These are phyloP conservation scores for Prototheca cutis DNA, from an alignment of 163 green algal species.

Conservation along the genomic window DNA sequence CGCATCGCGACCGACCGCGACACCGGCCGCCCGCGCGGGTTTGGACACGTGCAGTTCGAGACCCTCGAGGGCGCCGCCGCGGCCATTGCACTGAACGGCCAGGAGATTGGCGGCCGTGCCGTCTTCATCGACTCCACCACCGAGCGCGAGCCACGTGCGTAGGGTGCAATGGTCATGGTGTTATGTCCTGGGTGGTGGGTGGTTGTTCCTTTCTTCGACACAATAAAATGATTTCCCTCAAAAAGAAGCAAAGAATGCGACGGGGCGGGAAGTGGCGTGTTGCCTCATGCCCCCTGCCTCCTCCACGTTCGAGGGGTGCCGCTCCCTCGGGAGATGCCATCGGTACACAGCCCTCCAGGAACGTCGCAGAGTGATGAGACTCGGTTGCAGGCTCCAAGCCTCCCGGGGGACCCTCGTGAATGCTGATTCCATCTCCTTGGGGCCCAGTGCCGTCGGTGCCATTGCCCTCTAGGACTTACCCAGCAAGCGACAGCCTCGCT, in stretches of 20 bases:
- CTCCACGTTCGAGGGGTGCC: background rate
- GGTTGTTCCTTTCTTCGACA: too few relatives aligned
- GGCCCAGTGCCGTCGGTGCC: conserved; percentile 45
- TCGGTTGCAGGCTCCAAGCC: conserved; percentile 25
- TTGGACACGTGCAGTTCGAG: conserved; percentile 83
- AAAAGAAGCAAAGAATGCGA: too few relatives aligned
- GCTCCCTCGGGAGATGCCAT: conserved; percentile 10
- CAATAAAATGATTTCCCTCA: too few relatives aligned
- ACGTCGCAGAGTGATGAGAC: conserved; percentile 36
- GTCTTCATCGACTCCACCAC: conserved; percentile 64
- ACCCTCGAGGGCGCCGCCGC: conserved; percentile 45
- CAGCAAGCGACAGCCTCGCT: conserved; percentile 35
- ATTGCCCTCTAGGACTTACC: conserved; percentile 47
- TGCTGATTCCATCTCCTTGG: conserved; percentile 56
- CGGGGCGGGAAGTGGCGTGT: background rate
- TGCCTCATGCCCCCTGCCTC: background rate
- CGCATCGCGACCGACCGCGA: conserved; percentile 39
- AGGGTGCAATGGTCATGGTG: background rate
- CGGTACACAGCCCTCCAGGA: conserved; percentile 35
- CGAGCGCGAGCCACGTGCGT: conserved; percentile 30
- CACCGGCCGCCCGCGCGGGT: conserved; percentile 64
- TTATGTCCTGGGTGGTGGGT: background rate
- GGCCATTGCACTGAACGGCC: conserved; percentile 48
- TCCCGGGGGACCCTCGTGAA: conserved; percentile 20
- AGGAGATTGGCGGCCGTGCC: conserved; percentile 52